Conservation (phyloP, 495 filamentous ascomycete species). For the Chlorociboria aeruginascens region DNA sequence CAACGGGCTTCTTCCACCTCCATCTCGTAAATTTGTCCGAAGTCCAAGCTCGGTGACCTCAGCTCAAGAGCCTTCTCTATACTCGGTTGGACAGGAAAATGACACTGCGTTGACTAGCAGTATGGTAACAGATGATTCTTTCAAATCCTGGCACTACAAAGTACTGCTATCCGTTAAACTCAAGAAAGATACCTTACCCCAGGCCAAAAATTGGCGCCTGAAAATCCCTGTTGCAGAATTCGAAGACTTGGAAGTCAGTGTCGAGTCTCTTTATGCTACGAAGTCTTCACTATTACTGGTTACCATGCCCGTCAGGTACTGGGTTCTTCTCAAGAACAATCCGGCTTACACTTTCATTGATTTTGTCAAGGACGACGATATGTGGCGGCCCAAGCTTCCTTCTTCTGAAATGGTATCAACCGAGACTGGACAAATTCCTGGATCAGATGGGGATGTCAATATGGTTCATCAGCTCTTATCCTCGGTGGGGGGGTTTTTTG, state of each 20-base stretch:
- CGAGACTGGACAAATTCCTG: neutral
- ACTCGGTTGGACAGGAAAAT: neutral
- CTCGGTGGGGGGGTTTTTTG: neutral
- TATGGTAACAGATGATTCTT: neutral
- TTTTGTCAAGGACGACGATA: neutral
- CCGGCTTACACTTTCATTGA: neutral
- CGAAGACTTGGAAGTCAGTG: neutral
- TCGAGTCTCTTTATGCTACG: neutral
- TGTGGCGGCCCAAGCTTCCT: neutral
- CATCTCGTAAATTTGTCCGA: neutral
- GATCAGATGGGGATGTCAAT: neutral
- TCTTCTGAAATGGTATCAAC: neutral
- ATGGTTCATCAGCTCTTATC: neutral
- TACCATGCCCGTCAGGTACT: neutral
- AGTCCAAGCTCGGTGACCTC: neutral
- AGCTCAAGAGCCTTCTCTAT: neutral
- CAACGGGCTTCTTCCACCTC: neutral
- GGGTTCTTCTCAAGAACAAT: neutral
- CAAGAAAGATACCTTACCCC: neutral
- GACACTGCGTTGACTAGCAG: neutral
- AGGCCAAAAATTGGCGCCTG: neutral
- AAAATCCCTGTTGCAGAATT: neutral
- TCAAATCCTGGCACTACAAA: neutral
- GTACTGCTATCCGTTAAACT: neutral
- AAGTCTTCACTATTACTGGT: neutral